Conservation (phyloP, 192 early-diverging fungal genomes). For the Irineochytrium annulatum region DNA sequence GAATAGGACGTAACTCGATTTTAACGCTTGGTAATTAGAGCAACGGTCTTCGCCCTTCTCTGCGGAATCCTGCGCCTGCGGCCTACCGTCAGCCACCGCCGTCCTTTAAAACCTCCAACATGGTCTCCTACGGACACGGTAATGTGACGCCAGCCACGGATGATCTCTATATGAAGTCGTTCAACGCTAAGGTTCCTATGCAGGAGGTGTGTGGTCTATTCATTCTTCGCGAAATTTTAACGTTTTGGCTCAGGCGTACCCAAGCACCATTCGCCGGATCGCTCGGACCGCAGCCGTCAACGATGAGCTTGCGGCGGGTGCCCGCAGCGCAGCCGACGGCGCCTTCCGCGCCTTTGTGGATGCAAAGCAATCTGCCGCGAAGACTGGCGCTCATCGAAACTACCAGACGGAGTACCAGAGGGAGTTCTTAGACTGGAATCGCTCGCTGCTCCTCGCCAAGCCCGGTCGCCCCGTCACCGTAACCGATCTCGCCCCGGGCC, state of each 20-base stretch:
- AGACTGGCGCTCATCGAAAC: background rate
- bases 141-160: background rate
- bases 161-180: background rate
- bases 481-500: no score
- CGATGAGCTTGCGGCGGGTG: no score
- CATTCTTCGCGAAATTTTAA: no score
- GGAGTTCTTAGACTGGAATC: constrained; percentile 10
- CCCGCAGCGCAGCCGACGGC: no score
- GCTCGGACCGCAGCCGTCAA: no score
- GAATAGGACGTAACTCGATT: no score
- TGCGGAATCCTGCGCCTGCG: no score
- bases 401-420: constrained; percentile 17
- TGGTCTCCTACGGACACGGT: background rate
- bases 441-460: background rate
- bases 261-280: no score
- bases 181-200: background rate
- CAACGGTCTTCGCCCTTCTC: no score
- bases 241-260: no score
- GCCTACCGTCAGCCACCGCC: no score
- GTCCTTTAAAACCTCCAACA: background rate
- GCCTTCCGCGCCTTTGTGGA: constrained; percentile 1
- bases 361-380: background rate
- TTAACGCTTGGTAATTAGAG: no score
- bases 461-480: background rate
- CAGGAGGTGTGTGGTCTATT: background rate